phyloP scores from a whole-genome alignment of 805 yeast species.

The Cyberlindnera euphorbiiphila region DNA sequence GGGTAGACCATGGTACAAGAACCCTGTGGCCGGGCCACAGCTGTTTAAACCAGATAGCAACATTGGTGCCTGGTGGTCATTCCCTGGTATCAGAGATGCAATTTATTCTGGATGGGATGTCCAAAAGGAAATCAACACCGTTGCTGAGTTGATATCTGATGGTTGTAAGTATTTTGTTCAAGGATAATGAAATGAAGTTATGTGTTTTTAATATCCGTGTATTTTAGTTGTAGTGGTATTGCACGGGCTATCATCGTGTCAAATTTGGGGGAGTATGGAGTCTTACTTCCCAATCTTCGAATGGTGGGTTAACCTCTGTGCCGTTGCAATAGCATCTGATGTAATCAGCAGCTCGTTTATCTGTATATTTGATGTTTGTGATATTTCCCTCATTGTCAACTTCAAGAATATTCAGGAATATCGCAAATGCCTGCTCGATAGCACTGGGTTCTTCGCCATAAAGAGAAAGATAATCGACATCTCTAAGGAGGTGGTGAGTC shows the following conservation, averaged over 20 bases:
- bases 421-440: slow-evolving; percentile 8
- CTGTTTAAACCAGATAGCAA: slow-evolving; percentile 47
- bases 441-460: slow-evolving; percentile 10
- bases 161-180: slow-evolving; percentile 16
- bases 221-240: background rate
- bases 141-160: slow-evolving; percentile 30
- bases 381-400: slow-evolving; percentile 2
- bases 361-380: slow-evolving; percentile 3
- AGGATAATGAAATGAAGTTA: no score
- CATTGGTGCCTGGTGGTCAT: slow-evolving; percentile 54
- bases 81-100: slow-evolving; percentile 75
- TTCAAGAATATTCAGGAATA: slow-evolving; percentile 7
- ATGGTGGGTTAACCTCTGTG: slow-evolving; percentile 1
- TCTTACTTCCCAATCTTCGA: slow-evolving; percentile 7
- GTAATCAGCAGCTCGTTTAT: slow-evolving; percentile 8
- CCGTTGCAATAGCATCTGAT: slow-evolving; percentile 4
- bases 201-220: no score
- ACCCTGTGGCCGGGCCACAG: slow-evolving; percentile 67
- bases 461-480: slow-evolving; percentile 3
- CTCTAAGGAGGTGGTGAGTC: slow-evolving; percentile 3
- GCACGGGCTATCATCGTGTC: background rate
- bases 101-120: slow-evolving; percentile 52
- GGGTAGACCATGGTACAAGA: slow-evolving; percentile 61
- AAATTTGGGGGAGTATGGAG: background rate
- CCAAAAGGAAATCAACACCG: slow-evolving; percentile 45